These are phyloP conservation scores for Aureobasidium melanogenum DNA, from an alignment of 2,329 filamentous ascomycete species.

Conservation along the genomic window DNA sequence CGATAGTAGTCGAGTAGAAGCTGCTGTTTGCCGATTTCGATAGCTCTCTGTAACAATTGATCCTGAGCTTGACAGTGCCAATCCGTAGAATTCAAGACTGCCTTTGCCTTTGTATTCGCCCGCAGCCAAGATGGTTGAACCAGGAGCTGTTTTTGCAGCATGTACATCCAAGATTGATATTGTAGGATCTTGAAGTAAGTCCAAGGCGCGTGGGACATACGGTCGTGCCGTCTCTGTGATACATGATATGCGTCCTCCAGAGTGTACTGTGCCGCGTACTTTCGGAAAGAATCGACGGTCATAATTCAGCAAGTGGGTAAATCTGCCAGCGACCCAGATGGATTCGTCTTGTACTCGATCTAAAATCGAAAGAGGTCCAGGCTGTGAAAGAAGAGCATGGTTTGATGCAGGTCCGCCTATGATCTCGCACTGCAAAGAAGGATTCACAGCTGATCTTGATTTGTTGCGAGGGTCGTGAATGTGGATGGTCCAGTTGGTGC, in stretches of 20 bases:
- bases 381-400: constrained; percentile 68
- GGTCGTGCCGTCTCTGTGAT: constrained; percentile 61
- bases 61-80: constrained; percentile 32
- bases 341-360: constrained; percentile 59
- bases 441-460: constrained; percentile 12
- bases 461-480: constrained; percentile 64
- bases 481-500: constrained; percentile 72
- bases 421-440: constrained; percentile 18
- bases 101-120: constrained; percentile 91
- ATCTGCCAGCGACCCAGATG: constrained; percentile 82
- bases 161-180: constrained; percentile 43
- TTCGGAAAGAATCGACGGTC: constrained; percentile 78
- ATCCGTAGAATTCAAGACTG: constrained; percentile 75
- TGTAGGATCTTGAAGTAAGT: constrained; percentile 45
- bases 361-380: constrained; percentile 73
- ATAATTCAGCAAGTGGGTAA: constrained; percentile 81
- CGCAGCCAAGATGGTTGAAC: constrained; percentile 67
- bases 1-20: constrained; percentile 70
- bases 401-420: constrained; percentile 31
- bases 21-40: constrained; percentile 77
- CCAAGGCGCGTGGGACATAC: constrained; percentile 54
- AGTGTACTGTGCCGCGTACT: constrained; percentile 70
- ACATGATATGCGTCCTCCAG: constrained; percentile 68
- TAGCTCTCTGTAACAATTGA: constrained; percentile 28
- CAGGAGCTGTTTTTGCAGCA: constrained; percentile 43